Evolutionary conservation across 2,329 filamentous ascomycete species (phyloP).

Genomic region (Microascus cirrosus): DNA sequence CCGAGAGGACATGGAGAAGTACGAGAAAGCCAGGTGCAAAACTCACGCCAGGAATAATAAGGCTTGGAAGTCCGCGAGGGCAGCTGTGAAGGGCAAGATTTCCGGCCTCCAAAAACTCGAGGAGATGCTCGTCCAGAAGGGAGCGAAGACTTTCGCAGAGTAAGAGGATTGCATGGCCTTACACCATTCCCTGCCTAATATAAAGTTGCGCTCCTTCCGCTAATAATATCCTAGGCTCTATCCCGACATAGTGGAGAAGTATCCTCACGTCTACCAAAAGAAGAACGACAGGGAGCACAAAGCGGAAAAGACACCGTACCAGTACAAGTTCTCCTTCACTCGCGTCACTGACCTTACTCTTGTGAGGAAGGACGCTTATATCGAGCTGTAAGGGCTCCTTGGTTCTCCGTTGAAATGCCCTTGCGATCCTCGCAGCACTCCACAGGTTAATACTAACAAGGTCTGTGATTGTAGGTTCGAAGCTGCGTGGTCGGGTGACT

Average conservation of each 20-base stretch:
- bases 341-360: constrained; percentile 44
- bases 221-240: constrained; percentile 25
- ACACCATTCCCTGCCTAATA: too few species aligned
- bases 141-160: constrained; percentile 56
- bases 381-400: constrained; percentile 41
- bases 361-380: constrained; percentile 44
- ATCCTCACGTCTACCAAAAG: constrained; percentile 3
- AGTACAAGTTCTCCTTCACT: constrained; percentile 38
- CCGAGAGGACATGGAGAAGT: constrained; percentile 17
- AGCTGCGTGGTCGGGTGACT: constrained; percentile 61
- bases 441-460: background rate
- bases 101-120: constrained; percentile 44
- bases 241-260: constrained; percentile 32
- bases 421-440: background rate
- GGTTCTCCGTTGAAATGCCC: background rate
- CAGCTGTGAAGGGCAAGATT: constrained; percentile 39
- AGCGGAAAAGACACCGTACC: constrained; percentile 25
- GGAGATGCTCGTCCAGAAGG: constrained; percentile 37
- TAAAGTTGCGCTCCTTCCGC: too few species aligned
- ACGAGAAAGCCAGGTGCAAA: constrained; percentile 11
- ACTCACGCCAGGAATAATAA: background rate
- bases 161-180: too few species aligned
- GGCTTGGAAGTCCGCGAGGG: constrained; percentile 28
- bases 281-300: constrained; percentile 7
- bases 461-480: constrained; percentile 43